Percentiles rank a stretch among this genome's conserved stretches.
Conservation (phyloP, 2,329 filamentous ascomycete genomes). For the Fusarium abutilonis region DNA sequence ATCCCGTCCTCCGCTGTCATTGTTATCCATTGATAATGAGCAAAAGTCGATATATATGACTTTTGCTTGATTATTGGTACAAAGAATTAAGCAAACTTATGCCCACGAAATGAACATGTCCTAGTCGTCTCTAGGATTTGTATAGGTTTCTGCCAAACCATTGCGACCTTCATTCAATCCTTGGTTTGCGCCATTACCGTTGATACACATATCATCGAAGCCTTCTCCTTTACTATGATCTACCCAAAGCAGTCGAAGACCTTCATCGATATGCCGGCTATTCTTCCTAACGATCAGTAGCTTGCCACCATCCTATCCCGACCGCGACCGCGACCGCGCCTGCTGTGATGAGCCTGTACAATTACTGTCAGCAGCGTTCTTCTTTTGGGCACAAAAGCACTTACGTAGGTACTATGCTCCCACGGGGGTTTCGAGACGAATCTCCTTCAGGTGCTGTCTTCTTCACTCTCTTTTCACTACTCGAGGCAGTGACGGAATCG, state of each 20-base stretch:
- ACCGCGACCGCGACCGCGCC: constrained; percentile 42
- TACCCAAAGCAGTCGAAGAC: constrained; percentile 20
- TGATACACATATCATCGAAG: constrained; percentile 1
- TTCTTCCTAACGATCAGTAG: constrained; percentile 27
- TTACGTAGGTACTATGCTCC: constrained; percentile 36
- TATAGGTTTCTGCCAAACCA: constrained; percentile 21
- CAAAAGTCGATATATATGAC: neutral
- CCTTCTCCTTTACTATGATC: constrained; percentile 7
- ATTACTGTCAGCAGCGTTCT: constrained; percentile 15
- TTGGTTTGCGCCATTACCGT: constrained; percentile 14
- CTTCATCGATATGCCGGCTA: neutral
- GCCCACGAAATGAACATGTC: constrained; percentile 21
- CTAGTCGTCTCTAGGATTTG: constrained; percentile 24
- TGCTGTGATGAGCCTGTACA: constrained; percentile 39
- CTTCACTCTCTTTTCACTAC: constrained; percentile 7
- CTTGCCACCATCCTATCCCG: constrained; percentile 44
- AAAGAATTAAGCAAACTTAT: constrained; percentile 2
- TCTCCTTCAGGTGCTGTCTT: constrained; percentile 9
- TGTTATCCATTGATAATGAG: neutral
- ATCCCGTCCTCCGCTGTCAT: neutral
- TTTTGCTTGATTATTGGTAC: neutral
- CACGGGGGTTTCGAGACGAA: constrained; percentile 13
- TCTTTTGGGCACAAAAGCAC: neutral
- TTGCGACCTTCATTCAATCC: constrained; percentile 4
- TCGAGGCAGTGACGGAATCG: neutral